These are phyloP conservation scores for Fusarium compactum DNA, from an alignment of 2,329 filamentous ascomycete genomes.

Conservation along the genomic window DNA sequence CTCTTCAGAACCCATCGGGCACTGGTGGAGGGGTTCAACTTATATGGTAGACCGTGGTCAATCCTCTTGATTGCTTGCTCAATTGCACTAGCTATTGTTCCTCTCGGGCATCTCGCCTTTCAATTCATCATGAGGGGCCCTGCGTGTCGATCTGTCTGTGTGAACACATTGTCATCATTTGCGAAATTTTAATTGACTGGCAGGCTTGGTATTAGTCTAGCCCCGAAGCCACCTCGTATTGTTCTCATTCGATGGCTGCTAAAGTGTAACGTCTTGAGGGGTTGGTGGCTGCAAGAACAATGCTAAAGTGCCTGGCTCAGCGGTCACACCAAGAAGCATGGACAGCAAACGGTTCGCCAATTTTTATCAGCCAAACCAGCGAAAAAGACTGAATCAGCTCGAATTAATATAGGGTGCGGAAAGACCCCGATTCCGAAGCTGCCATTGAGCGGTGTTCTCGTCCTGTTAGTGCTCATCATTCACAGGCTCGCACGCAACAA, in stretches of 20 bases:
- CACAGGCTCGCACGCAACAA: neutral
- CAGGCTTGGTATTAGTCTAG: neutral
- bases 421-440: neutral
- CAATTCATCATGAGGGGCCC: neutral
- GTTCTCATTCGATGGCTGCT: neutral
- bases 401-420: fast-evolving
- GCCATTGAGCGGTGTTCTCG: neutral
- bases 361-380: no score
- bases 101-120: neutral
- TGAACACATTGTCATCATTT: neutral
- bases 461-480: neutral
- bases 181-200: neutral
- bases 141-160: neutral
- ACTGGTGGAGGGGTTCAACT: neutral
- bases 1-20: neutral
- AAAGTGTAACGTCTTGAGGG: neutral
- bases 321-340: neutral
- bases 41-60: neutral
- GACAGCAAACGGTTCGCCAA: neutral
- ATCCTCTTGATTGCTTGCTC: fast-evolving
- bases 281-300: slow-evolving; percentile 5
- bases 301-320: neutral
- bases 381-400: neutral
- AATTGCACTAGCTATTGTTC: neutral
- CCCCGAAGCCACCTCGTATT: neutral